A percentile compares a stretch with the other conserved stretches of the same genome.
These are phyloP conservation scores for Verruconis gallopava DNA, from an alignment of 2,329 filamentous ascomycete genomes.

Conservation along the genomic window DNA sequence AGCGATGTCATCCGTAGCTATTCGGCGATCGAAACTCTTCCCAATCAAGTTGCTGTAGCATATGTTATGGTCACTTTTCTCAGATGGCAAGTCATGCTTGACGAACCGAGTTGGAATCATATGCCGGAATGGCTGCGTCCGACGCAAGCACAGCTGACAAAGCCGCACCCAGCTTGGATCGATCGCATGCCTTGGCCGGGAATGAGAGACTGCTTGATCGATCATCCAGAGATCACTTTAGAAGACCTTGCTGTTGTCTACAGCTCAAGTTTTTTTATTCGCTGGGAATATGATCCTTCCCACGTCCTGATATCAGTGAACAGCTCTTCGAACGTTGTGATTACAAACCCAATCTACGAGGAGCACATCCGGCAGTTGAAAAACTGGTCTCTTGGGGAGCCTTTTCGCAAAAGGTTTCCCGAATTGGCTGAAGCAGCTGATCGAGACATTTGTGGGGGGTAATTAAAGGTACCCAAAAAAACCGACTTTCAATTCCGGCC, in stretches of 20 bases:
- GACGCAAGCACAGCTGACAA: slow-evolving; percentile 13
- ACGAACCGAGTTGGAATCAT: slow-evolving; percentile 14
- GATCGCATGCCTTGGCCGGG: slow-evolving; percentile 17
- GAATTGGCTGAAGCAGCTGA: slow-evolving; percentile 16
- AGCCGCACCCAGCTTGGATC: slow-evolving; percentile 16
- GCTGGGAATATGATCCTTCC: slow-evolving; percentile 16
- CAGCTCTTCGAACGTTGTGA: slow-evolving; percentile 10
- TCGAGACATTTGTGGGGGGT: slow-evolving; percentile 10
- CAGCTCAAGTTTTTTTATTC: slow-evolving; percentile 14
- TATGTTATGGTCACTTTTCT: slow-evolving; percentile 17
- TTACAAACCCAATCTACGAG: slow-evolving; percentile 18
- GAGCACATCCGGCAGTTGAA: slow-evolving; percentile 17
- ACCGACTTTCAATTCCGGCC: too few relatives aligned
- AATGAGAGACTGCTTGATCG: slow-evolving; percentile 15
- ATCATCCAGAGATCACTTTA: slow-evolving; percentile 15
- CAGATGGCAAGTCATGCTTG: slow-evolving; percentile 15
- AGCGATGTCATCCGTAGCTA: slow-evolving; percentile 14
- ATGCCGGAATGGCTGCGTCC: slow-evolving; percentile 18
- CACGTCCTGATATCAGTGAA: slow-evolving; percentile 13
- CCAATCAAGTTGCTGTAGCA: slow-evolving; percentile 16
- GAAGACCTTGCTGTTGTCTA: slow-evolving; percentile 17
- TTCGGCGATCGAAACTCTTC: slow-evolving; percentile 16
- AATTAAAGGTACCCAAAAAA: background rate
- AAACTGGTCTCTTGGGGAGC: slow-evolving; percentile 16
- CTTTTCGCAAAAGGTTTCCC: slow-evolving; percentile 15